These are phyloP conservation scores for Sutorius australiensis DNA, from an alignment of 768 basidiomycete species.

Conservation along the genomic window DNA sequence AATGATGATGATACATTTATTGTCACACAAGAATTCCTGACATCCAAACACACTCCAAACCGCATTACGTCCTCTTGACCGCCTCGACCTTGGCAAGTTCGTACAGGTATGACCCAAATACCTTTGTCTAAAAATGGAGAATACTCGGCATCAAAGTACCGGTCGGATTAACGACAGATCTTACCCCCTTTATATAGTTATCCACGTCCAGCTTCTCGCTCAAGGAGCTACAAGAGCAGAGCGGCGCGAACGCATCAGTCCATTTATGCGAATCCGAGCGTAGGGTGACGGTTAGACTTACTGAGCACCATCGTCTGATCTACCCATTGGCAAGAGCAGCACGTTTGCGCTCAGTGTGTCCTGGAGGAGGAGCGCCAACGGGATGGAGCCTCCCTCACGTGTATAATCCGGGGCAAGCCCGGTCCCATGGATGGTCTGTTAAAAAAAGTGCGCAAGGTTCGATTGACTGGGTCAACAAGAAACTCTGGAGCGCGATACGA, in stretches of 20 bases:
- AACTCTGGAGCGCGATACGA: not conserved
- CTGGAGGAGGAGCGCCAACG: slow-evolving; percentile 84
- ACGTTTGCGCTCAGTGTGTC: slow-evolving; percentile 79
- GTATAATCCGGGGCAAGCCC: not conserved
- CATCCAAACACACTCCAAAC: not conserved
- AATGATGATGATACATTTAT: not conserved
- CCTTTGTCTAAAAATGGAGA: not conserved
- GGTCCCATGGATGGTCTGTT: not conserved
- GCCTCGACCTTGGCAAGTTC: not conserved
- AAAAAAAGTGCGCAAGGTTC: not conserved
- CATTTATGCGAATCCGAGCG: no score
- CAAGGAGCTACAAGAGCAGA: not conserved
- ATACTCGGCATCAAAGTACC: not conserved
- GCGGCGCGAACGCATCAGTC: not conserved
- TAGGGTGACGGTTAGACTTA: slow-evolving; percentile 32
- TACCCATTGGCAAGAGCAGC: slow-evolving; percentile 81
- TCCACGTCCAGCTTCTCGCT: not conserved
- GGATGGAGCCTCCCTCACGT: slow-evolving; percentile 79
- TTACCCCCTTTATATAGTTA: not conserved
- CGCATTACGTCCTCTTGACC: not conserved
- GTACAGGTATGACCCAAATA: not conserved
- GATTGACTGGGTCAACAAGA: not conserved
- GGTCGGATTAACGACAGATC: not conserved
- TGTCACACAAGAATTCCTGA: not conserved
- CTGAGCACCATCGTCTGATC: slow-evolving; percentile 91